A percentile compares a stretch with the other conserved stretches of the same genome.
Conservation (phyloP, 2,329 filamentous ascomycete species). For the Orbilia quercus region DNA sequence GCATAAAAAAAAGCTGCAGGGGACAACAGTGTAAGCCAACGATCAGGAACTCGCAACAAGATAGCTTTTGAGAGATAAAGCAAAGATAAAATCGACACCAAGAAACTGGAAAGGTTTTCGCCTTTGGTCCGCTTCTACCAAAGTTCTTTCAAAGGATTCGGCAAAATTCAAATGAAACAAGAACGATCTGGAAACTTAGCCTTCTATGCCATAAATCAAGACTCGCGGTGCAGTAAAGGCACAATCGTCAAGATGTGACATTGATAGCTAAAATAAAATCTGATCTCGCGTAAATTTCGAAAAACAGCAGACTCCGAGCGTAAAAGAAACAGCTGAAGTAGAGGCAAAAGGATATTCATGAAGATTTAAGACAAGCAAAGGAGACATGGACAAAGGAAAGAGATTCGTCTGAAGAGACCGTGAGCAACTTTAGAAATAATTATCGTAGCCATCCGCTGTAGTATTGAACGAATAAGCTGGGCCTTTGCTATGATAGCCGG, state of each 20-base stretch:
- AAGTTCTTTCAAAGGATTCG: conserved; percentile 24
- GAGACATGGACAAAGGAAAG: conserved; percentile 20
- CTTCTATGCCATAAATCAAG: conserved; percentile 2
- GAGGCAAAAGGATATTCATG: conserved; percentile 21
- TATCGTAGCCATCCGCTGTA: conserved; percentile 30
- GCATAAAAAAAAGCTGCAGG: conserved; percentile 32
- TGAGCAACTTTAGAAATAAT: conserved; percentile 43
- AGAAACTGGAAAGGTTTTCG: conserved; percentile 5
- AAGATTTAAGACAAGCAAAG: conserved; percentile 7
- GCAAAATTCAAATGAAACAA: conserved; percentile 32
- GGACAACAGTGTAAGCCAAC: conserved; percentile 19
- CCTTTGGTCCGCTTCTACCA: conserved; percentile 39
- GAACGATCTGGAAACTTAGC: conserved; percentile 20
- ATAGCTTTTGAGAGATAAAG: conserved; percentile 41
- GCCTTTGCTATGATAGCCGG: conserved; percentile 43
- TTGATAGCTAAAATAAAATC: conserved; percentile 15
- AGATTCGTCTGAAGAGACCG: conserved; percentile 25
- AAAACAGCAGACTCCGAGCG: conserved; percentile 29
- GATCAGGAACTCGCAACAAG: conserved; percentile 27
- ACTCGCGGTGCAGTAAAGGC: conserved; percentile 11
- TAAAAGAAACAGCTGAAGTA: conserved; percentile 34
- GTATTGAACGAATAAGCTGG: conserved; percentile 49
- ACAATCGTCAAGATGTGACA: conserved; percentile 9
- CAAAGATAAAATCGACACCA: conserved; percentile 25
- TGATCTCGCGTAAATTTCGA: conserved; percentile 19